Conservation (phyloP, 148 eudicot genomes). For the Dysphania ambrosioides region DNA sequence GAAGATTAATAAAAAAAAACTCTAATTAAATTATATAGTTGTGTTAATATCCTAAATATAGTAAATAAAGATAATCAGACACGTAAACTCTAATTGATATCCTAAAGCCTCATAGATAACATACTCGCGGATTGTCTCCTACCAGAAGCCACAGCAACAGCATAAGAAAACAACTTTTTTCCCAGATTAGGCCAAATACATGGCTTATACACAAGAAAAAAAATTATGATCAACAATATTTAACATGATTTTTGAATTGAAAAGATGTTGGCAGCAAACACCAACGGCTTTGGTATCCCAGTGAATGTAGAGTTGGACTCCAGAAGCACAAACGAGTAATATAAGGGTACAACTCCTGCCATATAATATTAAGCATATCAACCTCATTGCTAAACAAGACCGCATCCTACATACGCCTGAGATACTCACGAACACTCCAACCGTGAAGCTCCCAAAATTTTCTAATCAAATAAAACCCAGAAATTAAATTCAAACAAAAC, state of each 20-base stretch:
- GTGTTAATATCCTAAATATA: too few species aligned
- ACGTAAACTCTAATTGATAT: too few species aligned
- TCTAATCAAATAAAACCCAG: conserved; percentile 12
- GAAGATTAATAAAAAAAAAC: too few species aligned
- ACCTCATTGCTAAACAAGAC: conserved; percentile 70
- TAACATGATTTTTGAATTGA: too few species aligned
- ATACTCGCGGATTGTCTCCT: conserved; percentile 59
- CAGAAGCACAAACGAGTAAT: conserved; percentile 62
- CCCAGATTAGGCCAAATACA: background rate
- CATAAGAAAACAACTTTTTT: conserved; percentile 14
- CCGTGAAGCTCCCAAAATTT: conserved; percentile 49
- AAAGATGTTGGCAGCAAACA: conserved; percentile 40
- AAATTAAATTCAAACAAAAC: background rate
- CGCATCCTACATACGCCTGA: conserved; percentile 73
- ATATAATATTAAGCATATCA: conserved; percentile 58
- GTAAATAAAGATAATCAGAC: too few species aligned
- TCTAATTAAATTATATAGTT: too few species aligned
- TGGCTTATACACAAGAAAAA: background rate
- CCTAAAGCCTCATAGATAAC: conserved; percentile 59
- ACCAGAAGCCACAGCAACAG: conserved; percentile 22
- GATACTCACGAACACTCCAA: conserved; percentile 74
- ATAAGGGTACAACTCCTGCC: conserved; percentile 79
- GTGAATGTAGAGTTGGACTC: conserved; percentile 82
- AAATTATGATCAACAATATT: too few species aligned
- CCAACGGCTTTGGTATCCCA: conserved; percentile 59